A percentile compares a stretch with the other conserved stretches of the same genome.
These are phyloP conservation scores for Geranomyces variabilis DNA, from an alignment of 192 early-diverging fungal species.

Conservation along the genomic window DNA sequence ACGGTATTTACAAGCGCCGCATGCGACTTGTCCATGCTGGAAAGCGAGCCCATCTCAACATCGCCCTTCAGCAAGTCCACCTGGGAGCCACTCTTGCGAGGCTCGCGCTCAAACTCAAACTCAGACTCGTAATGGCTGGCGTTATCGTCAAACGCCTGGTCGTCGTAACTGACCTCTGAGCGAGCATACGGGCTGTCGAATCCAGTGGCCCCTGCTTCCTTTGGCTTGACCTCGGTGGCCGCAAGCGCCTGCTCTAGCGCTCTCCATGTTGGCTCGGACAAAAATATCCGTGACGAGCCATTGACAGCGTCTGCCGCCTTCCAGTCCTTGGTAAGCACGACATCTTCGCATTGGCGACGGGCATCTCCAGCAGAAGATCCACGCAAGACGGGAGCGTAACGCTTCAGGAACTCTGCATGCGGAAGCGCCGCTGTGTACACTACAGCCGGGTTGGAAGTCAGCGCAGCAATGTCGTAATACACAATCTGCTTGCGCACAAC, in stretches of 20 bases:
- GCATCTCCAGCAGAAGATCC: slow-evolving; percentile 21
- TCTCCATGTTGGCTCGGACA: slow-evolving; percentile 81
- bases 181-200: background rate
- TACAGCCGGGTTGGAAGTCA: slow-evolving; percentile 65
- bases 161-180: slow-evolving; percentile 20
- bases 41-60: slow-evolving; percentile 27
- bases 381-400: slow-evolving; percentile 59
- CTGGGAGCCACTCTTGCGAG: slow-evolving; percentile 13
- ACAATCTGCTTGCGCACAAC: slow-evolving; percentile 74
- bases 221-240: slow-evolving; percentile 66
- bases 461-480: slow-evolving; percentile 67
- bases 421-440: slow-evolving; percentile 75
- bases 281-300: slow-evolving; percentile 61
- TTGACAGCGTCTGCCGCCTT: slow-evolving; percentile 31
- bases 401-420: slow-evolving; percentile 78
- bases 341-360: slow-evolving; percentile 31
- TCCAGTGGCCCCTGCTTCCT: background rate
- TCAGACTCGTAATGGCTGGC: slow-evolving; percentile 52
- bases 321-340: slow-evolving; percentile 37
- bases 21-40: slow-evolving; percentile 9
- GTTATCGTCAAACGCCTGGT: slow-evolving; percentile 30
- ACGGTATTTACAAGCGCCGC: background rate
- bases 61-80: slow-evolving; percentile 18
- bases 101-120: slow-evolving; percentile 38
- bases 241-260: slow-evolving; percentile 80